phyloP scores from a whole-genome alignment of 768 basidiomycete species.

The Trichaptum fuscoviolaceum region DNA sequence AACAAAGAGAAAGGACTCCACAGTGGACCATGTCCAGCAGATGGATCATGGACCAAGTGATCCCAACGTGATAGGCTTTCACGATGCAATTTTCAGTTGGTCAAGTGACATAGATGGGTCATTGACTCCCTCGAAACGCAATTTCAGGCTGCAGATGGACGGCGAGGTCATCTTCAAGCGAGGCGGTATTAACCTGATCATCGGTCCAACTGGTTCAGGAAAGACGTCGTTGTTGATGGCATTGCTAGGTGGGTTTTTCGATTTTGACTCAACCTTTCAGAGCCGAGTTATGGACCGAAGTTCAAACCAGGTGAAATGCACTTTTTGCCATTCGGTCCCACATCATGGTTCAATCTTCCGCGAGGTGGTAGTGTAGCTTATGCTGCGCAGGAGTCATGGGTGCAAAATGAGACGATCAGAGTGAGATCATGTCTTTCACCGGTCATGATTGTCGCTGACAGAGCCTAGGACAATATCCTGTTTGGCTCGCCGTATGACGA shows the following conservation, averaged over 20 bases:
- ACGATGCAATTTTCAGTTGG: conserved; percentile 56
- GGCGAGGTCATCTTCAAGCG: conserved; percentile 32
- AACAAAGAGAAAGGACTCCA: conserved; percentile 7
- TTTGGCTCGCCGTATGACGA: conserved; percentile 36
- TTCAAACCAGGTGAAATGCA: conserved; percentile 54
- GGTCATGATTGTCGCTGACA: not conserved
- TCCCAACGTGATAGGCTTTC: conserved; percentile 40
- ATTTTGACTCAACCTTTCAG: not conserved
- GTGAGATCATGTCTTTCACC: conserved; percentile 23
- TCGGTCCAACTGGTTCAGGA: conserved; percentile 15
- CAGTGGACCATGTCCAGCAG: conserved; percentile 4
- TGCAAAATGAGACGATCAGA: conserved; percentile 72
- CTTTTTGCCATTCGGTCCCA: conserved; percentile 42
- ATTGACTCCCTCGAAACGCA: conserved; percentile 39
- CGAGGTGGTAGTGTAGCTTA: conserved; percentile 67
- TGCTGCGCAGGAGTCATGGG: conserved; percentile 83
- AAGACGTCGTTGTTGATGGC: conserved; percentile 19
- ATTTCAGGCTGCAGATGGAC: conserved; percentile 44
- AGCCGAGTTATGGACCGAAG: not conserved
- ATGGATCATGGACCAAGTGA: not conserved
- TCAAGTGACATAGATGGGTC: conserved; percentile 30
- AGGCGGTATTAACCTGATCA: conserved; percentile 15
- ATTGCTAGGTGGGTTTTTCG: conserved; percentile 21
- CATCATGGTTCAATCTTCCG: conserved; percentile 68
- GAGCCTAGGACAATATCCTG: conserved; percentile 40